Evolutionary conservation across 2,329 filamentous ascomycete genomes (phyloP).

Genomic region (Aspergillus alliaceus): DNA sequence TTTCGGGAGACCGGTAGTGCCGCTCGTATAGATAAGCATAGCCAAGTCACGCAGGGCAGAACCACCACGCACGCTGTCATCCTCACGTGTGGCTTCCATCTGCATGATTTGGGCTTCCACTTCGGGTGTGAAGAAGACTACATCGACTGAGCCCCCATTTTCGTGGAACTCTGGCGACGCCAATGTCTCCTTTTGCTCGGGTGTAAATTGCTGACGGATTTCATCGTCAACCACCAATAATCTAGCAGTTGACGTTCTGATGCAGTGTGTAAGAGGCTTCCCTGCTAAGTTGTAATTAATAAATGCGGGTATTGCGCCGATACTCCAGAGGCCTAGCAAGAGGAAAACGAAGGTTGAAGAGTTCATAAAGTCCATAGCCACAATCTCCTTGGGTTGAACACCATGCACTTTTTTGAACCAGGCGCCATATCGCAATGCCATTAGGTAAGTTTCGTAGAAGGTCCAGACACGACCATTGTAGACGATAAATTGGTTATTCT

Average conservation of each 20-base stretch:
- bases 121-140: slow-evolving; percentile 62
- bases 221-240: slow-evolving; percentile 71
- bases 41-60: slow-evolving; percentile 59
- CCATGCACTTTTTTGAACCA: slow-evolving; percentile 68
- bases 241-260: slow-evolving; percentile 65
- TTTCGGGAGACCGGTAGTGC: slow-evolving; percentile 82
- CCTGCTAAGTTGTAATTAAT: slow-evolving; percentile 83
- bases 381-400: slow-evolving; percentile 70
- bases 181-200: slow-evolving; percentile 44
- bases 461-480: slow-evolving; percentile 70
- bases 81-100: slow-evolving; percentile 55
- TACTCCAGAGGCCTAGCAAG: slow-evolving; percentile 75
- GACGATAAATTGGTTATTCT: slow-evolving; percentile 58
- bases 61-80: slow-evolving; percentile 58
- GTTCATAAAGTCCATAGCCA: slow-evolving; percentile 80
- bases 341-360: slow-evolving; percentile 75
- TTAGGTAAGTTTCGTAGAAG: slow-evolving; percentile 73
- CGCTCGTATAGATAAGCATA: slow-evolving; percentile 79
- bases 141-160: slow-evolving; percentile 51
- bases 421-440: slow-evolving; percentile 67
- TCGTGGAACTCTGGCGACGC: slow-evolving; percentile 40
- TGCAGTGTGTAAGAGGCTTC: slow-evolving; percentile 70
- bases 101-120: slow-evolving; percentile 56
- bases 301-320: slow-evolving; percentile 80
- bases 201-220: slow-evolving; percentile 53